Evolutionary conservation across 345 rosid genomes (phyloP).

Genomic region (Combretum micranthum): DNA sequence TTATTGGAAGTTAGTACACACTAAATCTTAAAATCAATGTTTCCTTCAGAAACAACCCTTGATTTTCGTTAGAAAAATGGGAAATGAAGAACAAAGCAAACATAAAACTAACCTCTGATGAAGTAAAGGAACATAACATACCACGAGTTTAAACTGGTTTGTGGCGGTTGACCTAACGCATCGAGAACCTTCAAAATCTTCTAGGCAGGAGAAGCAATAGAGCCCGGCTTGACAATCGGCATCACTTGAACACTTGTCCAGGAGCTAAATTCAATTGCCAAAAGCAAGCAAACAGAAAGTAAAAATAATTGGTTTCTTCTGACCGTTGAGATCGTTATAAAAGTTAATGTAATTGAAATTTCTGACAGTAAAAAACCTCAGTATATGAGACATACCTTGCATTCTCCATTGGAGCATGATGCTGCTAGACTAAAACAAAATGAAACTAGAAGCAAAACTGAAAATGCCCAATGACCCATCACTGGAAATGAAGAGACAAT

Average conservation of each 20-base stretch:
- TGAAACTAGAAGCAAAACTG: slow-evolving; percentile 6
- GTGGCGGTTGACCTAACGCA: slow-evolving; percentile 50
- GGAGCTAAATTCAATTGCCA: slow-evolving; percentile 19
- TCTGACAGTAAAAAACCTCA: too few species aligned
- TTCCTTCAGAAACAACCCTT: too few species aligned
- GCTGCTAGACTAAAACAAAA: slow-evolving; percentile 8
- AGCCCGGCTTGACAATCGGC: slow-evolving; percentile 58
- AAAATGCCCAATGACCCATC: not conserved
- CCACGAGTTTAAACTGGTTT: slow-evolving; percentile 61
- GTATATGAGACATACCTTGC: slow-evolving; percentile 34
- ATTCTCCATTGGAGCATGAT: slow-evolving; percentile 42
- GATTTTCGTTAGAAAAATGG: too few species aligned
- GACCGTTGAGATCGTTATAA: too few species aligned
- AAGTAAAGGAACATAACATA: slow-evolving; percentile 1
- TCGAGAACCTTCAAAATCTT: slow-evolving; percentile 42
- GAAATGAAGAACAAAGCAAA: too few species aligned
- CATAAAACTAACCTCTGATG: too few species aligned
- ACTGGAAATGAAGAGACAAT: too few species aligned
- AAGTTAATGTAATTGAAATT: too few species aligned
- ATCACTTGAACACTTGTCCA: slow-evolving; percentile 45
- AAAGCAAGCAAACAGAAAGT: too few species aligned
- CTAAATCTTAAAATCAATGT: too few species aligned
- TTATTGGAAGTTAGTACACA: too few species aligned
- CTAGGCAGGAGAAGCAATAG: slow-evolving; percentile 43
- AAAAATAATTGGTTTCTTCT: too few species aligned